Evolutionary conservation across 2,329 filamentous ascomycete genomes (phyloP), one percentile per base, ranked within the genome.

Genomic region (Aspergillus fumigatus): DNA sequence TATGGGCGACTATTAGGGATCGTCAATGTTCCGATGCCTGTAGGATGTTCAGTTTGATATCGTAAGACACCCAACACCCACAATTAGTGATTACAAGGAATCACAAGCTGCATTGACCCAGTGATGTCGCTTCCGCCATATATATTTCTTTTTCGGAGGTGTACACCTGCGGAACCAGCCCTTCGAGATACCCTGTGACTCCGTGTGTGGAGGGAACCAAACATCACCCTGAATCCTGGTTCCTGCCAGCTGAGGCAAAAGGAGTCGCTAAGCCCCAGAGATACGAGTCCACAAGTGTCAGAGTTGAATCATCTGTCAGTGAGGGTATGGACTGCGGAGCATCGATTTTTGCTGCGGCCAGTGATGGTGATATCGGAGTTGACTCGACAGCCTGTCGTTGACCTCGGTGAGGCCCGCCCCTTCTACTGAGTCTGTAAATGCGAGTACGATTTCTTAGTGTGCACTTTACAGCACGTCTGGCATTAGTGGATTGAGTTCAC

Each of bases 1-100:
- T n/a, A 68, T 59, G 4, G 66, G 66, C 4, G 60, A 53, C 66
- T 67, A 17, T 4, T 17, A n/a, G 40, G 21, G 7, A 27, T 10
- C n/a, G 19, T 43, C 40, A 43, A 5, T 5, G 25, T 26, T 26
- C 25, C 4, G 25, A 26, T 26, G 25, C 25, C 40, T 35, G 32
- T 35, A 14, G 11, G 1, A 35, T 17, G 11, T 35, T 3, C 7
- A 3, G 1, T 2, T 9, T 19, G 3, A 3, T 10, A 21, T 9
- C 21, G 19, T 9, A 21, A n/a, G 40, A 10, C 9, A 19, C 9
- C 41, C 26, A 7, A n/a, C 40, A 23, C 48, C 27, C 25, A 48
- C 41, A 48, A 19, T 38, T 4, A 48, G 51, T 29, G 32, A n/a
- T 14, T 41, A 32, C 51, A 26, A 4, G 3, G 21, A n/a, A n/a